Conservation (phyloP, 2,329 filamentous ascomycete species). For the Aureobasidium sp. region DNA sequence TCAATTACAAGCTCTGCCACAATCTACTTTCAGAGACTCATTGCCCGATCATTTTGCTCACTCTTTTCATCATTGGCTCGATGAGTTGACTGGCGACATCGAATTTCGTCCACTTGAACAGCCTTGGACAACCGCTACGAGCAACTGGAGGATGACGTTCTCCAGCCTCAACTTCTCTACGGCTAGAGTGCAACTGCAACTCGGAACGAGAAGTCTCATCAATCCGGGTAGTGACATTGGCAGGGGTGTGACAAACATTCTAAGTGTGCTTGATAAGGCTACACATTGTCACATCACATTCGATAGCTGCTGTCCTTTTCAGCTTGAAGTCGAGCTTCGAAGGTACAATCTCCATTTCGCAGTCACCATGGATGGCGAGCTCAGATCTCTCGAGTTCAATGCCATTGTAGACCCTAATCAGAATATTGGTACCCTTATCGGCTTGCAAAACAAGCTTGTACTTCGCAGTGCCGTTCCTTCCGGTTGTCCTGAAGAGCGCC, state of each 20-base stretch:
- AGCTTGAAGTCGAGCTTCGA: slow-evolving; percentile 21
- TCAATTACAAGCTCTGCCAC: slow-evolving; percentile 33
- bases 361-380: slow-evolving; percentile 6
- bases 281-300: slow-evolving; percentile 18
- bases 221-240: slow-evolving; percentile 29
- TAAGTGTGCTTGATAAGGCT: slow-evolving; percentile 19
- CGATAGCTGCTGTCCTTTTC: background rate
- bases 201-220: slow-evolving; percentile 40
- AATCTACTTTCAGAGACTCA: slow-evolving; percentile 33
- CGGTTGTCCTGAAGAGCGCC: slow-evolving; percentile 31
- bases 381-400: slow-evolving; percentile 21
- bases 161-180: slow-evolving; percentile 34
- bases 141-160: slow-evolving; percentile 21
- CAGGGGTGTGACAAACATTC: slow-evolving; percentile 50
- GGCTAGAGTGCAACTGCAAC: slow-evolving; percentile 49
- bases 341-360: slow-evolving; percentile 22
- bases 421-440: slow-evolving; percentile 54
- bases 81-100: slow-evolving; percentile 40
- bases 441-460: slow-evolving; percentile 53
- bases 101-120: slow-evolving; percentile 41
- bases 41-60: slow-evolving; percentile 47
- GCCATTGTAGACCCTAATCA: slow-evolving; percentile 44
- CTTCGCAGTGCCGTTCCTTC: slow-evolving; percentile 39
- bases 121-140: slow-evolving; percentile 19
- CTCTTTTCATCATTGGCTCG: slow-evolving; percentile 55